These are phyloP conservation scores for Umbellularia californica DNA, from an alignment of 164 flowering plant species.

Conservation along the genomic window DNA sequence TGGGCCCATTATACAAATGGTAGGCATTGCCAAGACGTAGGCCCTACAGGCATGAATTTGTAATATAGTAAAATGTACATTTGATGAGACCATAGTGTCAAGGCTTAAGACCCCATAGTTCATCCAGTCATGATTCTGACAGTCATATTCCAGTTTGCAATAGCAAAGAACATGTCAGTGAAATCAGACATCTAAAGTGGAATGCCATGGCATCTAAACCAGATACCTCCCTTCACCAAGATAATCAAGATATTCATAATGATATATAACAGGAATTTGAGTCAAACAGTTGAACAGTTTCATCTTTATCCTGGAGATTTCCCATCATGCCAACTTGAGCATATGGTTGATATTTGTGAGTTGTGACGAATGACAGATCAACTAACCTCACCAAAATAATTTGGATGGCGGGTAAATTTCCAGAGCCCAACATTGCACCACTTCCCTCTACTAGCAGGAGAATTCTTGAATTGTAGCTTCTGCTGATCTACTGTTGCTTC, in stretches of 20 bases:
- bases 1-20: background rate
- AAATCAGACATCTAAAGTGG: background rate
- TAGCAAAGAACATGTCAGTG: background rate
- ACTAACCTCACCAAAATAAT: slow-evolving; percentile 93
- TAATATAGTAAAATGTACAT: background rate
- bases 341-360: background rate
- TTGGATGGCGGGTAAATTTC: slow-evolving; percentile 86
- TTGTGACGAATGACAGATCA: background rate
- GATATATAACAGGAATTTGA: background rate
- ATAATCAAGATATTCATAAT: background rate
- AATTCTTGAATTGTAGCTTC: slow-evolving; percentile 68
- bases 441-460: slow-evolving; percentile 78
- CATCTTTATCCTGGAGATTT: background rate
- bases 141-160: background rate
- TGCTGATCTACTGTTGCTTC: slow-evolving; percentile 94
- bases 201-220: background rate
- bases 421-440: slow-evolving; percentile 90
- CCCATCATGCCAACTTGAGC: slow-evolving; percentile 1
- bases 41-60: background rate
- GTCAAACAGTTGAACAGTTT: background rate
- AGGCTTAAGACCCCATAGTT: background rate
- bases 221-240: background rate
- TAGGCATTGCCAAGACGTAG: background rate
- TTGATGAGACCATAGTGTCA: background rate
- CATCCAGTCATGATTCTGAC: background rate